Base-by-base conservation (phyloP, 345 rosid genomes). In the Erucastrum elatum region DNA sequence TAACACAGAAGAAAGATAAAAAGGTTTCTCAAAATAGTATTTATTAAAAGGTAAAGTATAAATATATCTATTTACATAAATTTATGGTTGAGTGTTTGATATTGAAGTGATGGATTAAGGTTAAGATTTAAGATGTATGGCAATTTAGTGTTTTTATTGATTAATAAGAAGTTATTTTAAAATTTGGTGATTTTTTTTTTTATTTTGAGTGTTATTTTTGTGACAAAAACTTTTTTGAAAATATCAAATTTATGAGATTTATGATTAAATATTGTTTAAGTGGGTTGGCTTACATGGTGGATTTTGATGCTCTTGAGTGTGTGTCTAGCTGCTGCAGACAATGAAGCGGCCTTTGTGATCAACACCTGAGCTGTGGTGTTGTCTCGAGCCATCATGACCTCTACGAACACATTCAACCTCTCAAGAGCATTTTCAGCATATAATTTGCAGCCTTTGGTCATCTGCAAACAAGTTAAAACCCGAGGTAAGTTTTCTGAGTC, bases 351-450 rank as follows among this genome's bases (percentile, higher is more conserved):
- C 64, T 64, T 83, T 11, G 84, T 6, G 70, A 87, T 82, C 55
- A 83, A 83, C 72, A 84, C 87, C 1, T 62, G 41, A 21, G 94
- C 89, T 44, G 86, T 72, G 12, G 80, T 67, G 37, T 82, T 81
- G 61, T 86, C 87, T 70, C 83, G 75, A 41, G 92, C 87, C 62
- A 80, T 73, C 33, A 92, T 80, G 63, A 89, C 88, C 35, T 87
- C 80, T n/a, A 76, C 78, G 17, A 88, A 85, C 78, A 89, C 68
- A 56, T 87, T 80, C 74, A 89, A 69, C 76, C 94, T 88, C 75
- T 83, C 84, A 2, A 85, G 75, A 60, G 90, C 87, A 83, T 89
- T 93, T 79, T 87, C 93, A 60, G 82, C 80, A 30, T 90, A 93
- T 53, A 77, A 41, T 44, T 72, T 84, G 78, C 90, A 77, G 8